Percentiles rank a stretch among this genome's conserved stretches.
These are phyloP conservation scores for Lactifluus rugatus DNA, from an alignment of 768 basidiomycete species.

Conservation along the genomic window DNA sequence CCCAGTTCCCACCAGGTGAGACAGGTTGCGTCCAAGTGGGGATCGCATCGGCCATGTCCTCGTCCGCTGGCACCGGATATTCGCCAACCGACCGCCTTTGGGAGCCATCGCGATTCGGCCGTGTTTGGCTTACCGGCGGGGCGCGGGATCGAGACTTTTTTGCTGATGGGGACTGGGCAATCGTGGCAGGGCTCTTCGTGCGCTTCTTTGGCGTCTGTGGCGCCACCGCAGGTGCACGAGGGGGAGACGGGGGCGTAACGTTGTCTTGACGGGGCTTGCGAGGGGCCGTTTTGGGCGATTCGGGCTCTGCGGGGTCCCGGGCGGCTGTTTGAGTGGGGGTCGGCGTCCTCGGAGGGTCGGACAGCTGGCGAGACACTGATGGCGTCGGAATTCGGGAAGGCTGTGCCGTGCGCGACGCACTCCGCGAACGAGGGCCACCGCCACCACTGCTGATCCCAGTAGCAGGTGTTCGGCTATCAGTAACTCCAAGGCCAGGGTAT, in stretches of 20 bases:
- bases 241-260: conserved; percentile 11
- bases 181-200: conserved; percentile 39
- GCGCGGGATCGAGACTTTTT: conserved; percentile 32
- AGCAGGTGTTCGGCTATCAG: conserved; percentile 7
- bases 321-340: conserved; percentile 32
- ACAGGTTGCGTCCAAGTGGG: conserved; percentile 76
- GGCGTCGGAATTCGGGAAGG: conserved; percentile 19
- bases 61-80: conserved; percentile 55
- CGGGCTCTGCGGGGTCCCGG: conserved; percentile 28
- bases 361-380: conserved; percentile 30
- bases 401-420: conserved; percentile 11
- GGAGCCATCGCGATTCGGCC: conserved; percentile 30
- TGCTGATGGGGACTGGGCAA: conserved; percentile 28
- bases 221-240: conserved; percentile 6
- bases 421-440: conserved; percentile 12
- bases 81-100: conserved; percentile 51
- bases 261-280: conserved; percentile 14
- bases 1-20: conserved; percentile 66
- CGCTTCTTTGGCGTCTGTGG: conserved; percentile 31
- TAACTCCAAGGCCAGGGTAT: conserved; percentile 4
- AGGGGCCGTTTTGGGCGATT: conserved; percentile 18
- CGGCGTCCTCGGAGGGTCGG: conserved; percentile 37
- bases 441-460: not conserved
- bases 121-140: conserved; percentile 27
- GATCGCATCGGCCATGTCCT: conserved; percentile 61